Base-by-base conservation (phyloP, 2,329 filamentous ascomycete genomes). In the Aspergillus melleus region DNA sequence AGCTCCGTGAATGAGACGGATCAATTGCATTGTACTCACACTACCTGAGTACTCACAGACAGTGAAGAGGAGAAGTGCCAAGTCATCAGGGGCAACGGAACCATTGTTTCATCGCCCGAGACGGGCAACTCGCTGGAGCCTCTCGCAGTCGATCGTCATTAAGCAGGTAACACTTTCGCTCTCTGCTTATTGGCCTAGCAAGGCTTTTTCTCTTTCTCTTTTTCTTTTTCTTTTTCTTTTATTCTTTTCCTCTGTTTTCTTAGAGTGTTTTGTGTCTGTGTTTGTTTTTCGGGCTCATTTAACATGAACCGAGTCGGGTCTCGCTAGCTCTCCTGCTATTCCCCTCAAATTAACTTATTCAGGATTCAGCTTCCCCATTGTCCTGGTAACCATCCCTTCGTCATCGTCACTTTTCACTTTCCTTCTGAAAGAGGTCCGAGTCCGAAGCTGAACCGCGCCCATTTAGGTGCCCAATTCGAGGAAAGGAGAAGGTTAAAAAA, bases 101-200 rank as follows among this genome's bases (percentile, higher is more conserved):
- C 58, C 58, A 60, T 49, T 60, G 58, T 60, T 60, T 60, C 58
- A 60, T 60, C 58, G 49, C 46, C 19, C 47, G 46, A 51, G 51
- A 54, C 56, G 30, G 50, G 26, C 39, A 53, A 44, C 44, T 51
- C 39, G 49, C 57, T 59, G 54, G 49, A 59, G 57, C 52, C 46
- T 55, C 57, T 51, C 46, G 57, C 30, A 56, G 52, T 20, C 58
- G 58, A 60, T 60, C 58, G 47, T 60, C 58, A 60, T 60, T 26
- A 42, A 24, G 55, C 52, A 53, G 36, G 39, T 29, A 50, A 44
- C 49, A 20, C 30, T 49, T 54, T 22, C 19, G 11, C 22, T 20
- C 30, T 3, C n/a, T 1, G 26, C 22, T 53, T 36, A 58, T 58
- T 58, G 56, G 56, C 19, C 22, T 39, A 14, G 29, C 29, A 44